Conservation (phyloP, 805 yeast genomes). For the Clavispora santaluciae region DNA sequence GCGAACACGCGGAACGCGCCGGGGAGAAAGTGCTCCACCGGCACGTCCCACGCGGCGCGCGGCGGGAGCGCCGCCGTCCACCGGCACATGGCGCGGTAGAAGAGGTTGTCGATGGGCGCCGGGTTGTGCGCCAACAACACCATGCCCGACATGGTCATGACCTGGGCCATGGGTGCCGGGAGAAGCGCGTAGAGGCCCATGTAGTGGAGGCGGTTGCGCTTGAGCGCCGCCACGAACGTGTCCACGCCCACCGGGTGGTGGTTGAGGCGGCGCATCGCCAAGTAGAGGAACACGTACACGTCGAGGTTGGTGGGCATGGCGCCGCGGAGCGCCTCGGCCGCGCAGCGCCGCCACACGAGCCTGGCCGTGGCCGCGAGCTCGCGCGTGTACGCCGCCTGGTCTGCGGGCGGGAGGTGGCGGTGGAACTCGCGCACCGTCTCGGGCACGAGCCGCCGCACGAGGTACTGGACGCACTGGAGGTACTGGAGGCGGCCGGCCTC, state of each 20-base stretch:
- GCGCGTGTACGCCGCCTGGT: slow-evolving; percentile 4
- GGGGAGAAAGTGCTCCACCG: slow-evolving; percentile 28
- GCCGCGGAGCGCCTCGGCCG: background rate
- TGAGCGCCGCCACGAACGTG: slow-evolving; percentile 43
- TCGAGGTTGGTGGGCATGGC: slow-evolving; percentile 24
- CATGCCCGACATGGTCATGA: slow-evolving; percentile 35
- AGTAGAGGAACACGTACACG: slow-evolving; percentile 40
- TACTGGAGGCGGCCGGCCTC: slow-evolving; percentile 40
- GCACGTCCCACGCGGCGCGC: slow-evolving; percentile 4
- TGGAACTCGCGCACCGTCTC: slow-evolving; percentile 10
- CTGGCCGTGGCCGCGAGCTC: slow-evolving; percentile 17
- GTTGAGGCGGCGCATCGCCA: slow-evolving; percentile 45
- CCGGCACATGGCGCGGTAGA: slow-evolving; percentile 21
- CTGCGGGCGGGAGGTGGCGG: slow-evolving; percentile 5
- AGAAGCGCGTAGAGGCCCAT: slow-evolving; percentile 34
- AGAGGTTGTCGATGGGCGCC: slow-evolving; percentile 36
- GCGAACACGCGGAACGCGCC: slow-evolving; percentile 37
- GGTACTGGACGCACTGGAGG: slow-evolving; percentile 44
- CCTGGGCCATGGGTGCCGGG: slow-evolving; percentile 33
- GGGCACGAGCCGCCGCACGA: slow-evolving; percentile 39
- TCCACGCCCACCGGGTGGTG: slow-evolving; percentile 44
- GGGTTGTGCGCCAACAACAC: slow-evolving; percentile 34
- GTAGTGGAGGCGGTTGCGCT: slow-evolving; percentile 46
- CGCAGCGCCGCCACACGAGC: slow-evolving; percentile 28
- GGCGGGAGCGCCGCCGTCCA: slow-evolving; percentile 7